These are phyloP conservation scores for Ostreobium quekettii DNA, from an alignment of 139 green algal genomes.

Conservation along the genomic window DNA sequence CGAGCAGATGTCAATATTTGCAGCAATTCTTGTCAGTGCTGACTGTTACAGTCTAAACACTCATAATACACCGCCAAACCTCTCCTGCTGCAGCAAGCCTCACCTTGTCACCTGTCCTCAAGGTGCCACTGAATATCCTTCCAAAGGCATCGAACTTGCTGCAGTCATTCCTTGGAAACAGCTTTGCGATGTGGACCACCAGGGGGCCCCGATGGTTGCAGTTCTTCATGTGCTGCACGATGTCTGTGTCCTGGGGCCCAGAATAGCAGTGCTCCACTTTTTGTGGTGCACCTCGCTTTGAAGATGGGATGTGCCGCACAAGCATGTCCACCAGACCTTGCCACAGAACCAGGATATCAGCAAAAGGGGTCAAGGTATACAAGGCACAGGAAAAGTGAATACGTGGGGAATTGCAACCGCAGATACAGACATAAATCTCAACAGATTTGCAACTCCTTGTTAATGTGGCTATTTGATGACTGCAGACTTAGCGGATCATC, in stretches of 20 bases:
- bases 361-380: neutral
- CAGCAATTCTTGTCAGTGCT: too few species aligned
- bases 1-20: too few species aligned
- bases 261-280: conserved; percentile 79
- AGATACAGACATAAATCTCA: neutral
- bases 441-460: conserved; percentile 4
- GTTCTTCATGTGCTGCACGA: conserved; percentile 55
- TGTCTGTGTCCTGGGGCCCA: conserved; percentile 50
- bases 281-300: conserved; percentile 43
- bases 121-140: conserved; percentile 80
- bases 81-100: conserved; percentile 5
- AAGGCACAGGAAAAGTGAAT: neutral
- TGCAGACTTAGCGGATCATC: conserved; percentile 29
- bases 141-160: conserved; percentile 85
- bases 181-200: conserved; percentile 87
- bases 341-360: neutral
- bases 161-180: conserved; percentile 80
- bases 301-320: conserved; percentile 70
- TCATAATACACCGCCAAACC: neutral
- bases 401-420: neutral
- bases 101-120: conserved; percentile 76
- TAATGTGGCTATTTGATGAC: too few species aligned
- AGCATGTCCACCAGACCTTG: conserved; percentile 90
- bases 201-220: conserved; percentile 81
- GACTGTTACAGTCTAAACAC: neutral